These are phyloP conservation scores for Filosporella fistucella DNA, from an alignment of 495 filamentous ascomycete genomes.

Conservation along the genomic window DNA sequence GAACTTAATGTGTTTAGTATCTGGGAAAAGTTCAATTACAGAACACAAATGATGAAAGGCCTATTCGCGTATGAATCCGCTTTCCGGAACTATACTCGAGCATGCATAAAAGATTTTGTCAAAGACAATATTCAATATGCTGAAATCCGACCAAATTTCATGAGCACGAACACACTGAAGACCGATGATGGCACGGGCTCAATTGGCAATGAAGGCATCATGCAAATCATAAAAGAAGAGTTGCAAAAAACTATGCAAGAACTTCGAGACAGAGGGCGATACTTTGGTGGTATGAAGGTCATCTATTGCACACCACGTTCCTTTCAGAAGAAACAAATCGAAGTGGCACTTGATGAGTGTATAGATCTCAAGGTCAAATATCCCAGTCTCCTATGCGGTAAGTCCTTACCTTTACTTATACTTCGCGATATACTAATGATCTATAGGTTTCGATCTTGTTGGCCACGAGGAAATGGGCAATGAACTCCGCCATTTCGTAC, in stretches of 20 bases:
- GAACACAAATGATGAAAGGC: slow-evolving; percentile 57
- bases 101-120: slow-evolving; percentile 44
- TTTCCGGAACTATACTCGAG: slow-evolving; percentile 40
- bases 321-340: slow-evolving; percentile 45
- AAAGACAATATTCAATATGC: slow-evolving; percentile 53
- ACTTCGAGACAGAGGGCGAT: slow-evolving; percentile 5
- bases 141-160: slow-evolving; percentile 54
- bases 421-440: background rate
- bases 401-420: slow-evolving; percentile 14
- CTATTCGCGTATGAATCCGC: slow-evolving; percentile 53
- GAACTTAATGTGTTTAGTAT: slow-evolving; percentile 31
- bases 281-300: slow-evolving; percentile 26
- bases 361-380: slow-evolving; percentile 68
- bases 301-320: slow-evolving; percentile 25
- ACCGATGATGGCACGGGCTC: slow-evolving; percentile 35
- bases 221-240: slow-evolving; percentile 44
- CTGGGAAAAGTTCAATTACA: slow-evolving; percentile 49
- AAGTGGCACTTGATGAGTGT: slow-evolving; percentile 69
- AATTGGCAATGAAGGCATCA: slow-evolving; percentile 42
- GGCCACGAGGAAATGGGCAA: slow-evolving; percentile 78
- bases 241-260: slow-evolving; percentile 37
- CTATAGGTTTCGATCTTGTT: slow-evolving; percentile 78
- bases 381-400: slow-evolving; percentile 63
- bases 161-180: slow-evolving; percentile 45
- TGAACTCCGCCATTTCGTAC: slow-evolving; percentile 59